Evolutionary conservation across 1,284 basidiomycete species (phyloP).

Genomic region (Trichosporon ovoides): DNA sequence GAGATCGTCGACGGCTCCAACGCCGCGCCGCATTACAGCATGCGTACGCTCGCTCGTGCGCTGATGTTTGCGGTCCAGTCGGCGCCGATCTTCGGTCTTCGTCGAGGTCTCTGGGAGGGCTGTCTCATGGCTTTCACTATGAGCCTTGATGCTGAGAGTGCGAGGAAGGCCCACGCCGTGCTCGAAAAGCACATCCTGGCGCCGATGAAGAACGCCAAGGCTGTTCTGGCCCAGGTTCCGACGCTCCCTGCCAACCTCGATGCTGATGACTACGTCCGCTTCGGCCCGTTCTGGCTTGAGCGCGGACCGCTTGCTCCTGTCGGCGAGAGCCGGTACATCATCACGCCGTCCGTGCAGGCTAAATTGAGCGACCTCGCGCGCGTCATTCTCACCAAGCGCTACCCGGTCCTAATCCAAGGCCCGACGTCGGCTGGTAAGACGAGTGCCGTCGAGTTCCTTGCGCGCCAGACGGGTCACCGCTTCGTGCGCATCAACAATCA

Average conservation of each 20-base stretch:
- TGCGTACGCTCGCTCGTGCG: constrained; percentile 90
- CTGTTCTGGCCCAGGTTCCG: constrained; percentile 67
- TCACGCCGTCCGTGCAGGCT: constrained; percentile 92
- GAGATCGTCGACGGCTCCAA: constrained; percentile 92
- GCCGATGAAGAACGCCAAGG: constrained; percentile 73
- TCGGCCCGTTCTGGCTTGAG: constrained; percentile 88
- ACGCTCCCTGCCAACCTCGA: constrained; percentile 54
- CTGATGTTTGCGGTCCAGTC: constrained; percentile 86
- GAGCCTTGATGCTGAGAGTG: constrained; percentile 76
- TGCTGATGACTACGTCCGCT: constrained; percentile 65
- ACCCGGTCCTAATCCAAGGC: constrained; percentile 95
- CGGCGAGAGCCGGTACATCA: constrained; percentile 72
- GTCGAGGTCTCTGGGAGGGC: constrained; percentile 90
- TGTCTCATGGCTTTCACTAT: constrained; percentile 97
- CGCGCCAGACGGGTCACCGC: constrained; percentile 83
- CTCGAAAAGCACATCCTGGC: constrained; percentile 76
- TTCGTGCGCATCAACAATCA: constrained; percentile 99
- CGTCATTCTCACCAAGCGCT: constrained; percentile 80
- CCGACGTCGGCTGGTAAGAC: constrained; percentile 98
- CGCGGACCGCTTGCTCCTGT: constrained; percentile 59
- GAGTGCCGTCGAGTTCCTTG: constrained; percentile 92
- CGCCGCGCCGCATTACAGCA: constrained; percentile 92
- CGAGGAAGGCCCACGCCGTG: constrained; percentile 61
- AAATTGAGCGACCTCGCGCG: constrained; percentile 90
- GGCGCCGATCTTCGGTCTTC: constrained; percentile 68